phyloP scores from a whole-genome alignment of 2,329 filamentous ascomycete genomes.

The Hymenoscyphus occultus region DNA sequence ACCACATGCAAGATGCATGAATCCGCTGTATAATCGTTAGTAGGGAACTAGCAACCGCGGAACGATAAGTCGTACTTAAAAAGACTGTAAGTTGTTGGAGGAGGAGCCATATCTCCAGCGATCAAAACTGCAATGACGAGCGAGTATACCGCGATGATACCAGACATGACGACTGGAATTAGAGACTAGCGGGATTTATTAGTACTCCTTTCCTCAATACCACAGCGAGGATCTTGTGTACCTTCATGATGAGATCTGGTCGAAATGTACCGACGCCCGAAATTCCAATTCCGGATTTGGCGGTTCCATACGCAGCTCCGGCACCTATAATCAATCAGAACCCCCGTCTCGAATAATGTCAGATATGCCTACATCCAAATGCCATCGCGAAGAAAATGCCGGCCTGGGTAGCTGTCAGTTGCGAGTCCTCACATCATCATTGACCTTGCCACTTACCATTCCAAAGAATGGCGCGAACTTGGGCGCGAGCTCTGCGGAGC shows the following conservation, averaged over 20 bases:
- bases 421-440: constrained; percentile 12
- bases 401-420: constrained; percentile 49
- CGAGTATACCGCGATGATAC: constrained; percentile 97
- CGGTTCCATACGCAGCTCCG: constrained; percentile 82
- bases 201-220: constrained; percentile 3
- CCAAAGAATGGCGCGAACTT: constrained; percentile 86
- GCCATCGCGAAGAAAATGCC: constrained; percentile 81
- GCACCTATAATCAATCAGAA: constrained; percentile 37
- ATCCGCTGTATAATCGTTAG: constrained; percentile 56
- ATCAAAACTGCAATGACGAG: constrained; percentile 97
- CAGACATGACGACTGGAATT: constrained; percentile 94
- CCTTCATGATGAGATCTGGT: constrained; percentile 90
- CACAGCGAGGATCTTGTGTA: constrained; percentile 36
- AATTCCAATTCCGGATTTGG: constrained; percentile 86
- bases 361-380: constrained; percentile 63
- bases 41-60: not conserved
- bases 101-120: constrained; percentile 79
- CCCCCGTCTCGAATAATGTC: constrained; percentile 30
- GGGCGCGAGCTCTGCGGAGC: constrained; percentile 58
- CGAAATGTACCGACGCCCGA: constrained; percentile 81
- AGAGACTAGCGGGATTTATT: constrained; percentile 55
- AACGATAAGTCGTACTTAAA: constrained; percentile 62
- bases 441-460: constrained; percentile 60
- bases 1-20: constrained; percentile 90
- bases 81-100: constrained; percentile 70